Conservation (phyloP, 2,329 filamentous ascomycete genomes). For the Sclerotinia trifoliorum region DNA sequence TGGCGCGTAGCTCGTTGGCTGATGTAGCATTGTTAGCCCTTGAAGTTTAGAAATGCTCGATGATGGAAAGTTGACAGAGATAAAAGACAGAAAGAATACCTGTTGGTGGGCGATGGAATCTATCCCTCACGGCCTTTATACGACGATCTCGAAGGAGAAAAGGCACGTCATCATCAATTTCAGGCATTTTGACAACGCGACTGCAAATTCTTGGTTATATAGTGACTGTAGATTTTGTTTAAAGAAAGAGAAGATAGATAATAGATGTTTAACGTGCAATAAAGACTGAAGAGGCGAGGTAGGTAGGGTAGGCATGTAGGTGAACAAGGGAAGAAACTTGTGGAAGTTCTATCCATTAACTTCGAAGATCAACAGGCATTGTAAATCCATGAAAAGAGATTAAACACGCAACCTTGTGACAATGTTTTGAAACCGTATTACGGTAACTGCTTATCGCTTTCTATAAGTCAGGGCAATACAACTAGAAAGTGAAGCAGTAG, state of each 20-base stretch:
- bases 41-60: neutral
- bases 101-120: constrained; percentile 6
- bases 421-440: neutral
- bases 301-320: neutral
- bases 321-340: no score
- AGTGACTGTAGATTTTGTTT: neutral
- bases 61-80: neutral
- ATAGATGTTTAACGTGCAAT: neutral
- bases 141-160: constrained; percentile 10
- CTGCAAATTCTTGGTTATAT: neutral
- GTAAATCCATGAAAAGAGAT: neutral
- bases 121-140: constrained; percentile 6
- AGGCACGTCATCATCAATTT: neutral
- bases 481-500: neutral
- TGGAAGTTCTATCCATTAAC: neutral
- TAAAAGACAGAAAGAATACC: neutral
- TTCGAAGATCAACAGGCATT: neutral
- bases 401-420: neutral
- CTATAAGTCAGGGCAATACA: neutral
- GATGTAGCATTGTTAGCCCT: neutral
- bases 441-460: neutral
- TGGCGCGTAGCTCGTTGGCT: constrained; percentile 20
- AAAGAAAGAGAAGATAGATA: neutral
- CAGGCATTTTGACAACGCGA: neutral
- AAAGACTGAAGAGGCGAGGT: neutral